Base-by-base conservation (phyloP, 2,329 filamentous ascomycete species). In the Dendryphion nanum region DNA sequence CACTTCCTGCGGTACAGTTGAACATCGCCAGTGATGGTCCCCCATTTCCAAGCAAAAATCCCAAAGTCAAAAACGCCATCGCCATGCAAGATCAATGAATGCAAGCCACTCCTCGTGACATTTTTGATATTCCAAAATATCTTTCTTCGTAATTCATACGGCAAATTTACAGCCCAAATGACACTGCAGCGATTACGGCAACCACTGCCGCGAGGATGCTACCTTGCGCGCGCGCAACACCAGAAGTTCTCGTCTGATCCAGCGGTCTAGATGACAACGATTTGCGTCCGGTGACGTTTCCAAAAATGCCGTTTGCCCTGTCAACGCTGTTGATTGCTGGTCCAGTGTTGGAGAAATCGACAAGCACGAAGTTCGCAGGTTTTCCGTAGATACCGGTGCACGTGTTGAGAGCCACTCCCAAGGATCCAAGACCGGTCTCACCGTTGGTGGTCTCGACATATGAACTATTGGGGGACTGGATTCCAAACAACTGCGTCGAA, bases 261-360 rank as follows among this genome's bases (percentile, higher is more conserved):
- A 57, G 35, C 5, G 48, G 24, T 23, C 36, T 51, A 0, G 49
- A 49, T 12, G 51, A 51, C 4, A 64, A 33, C 18, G 20, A 47
- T 46, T 40, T 57, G 30, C 62, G 45, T 0, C 62, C 62, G 6
- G 40, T 41, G 3, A 56, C 42, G 6, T 40, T 42, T 6, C 39
- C 36, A 3, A 59, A 64, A n/a, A 79, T 70, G 4, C 71, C 70
- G 62, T 93, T 94, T 55, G 89, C 66, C 31, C 52, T 84, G 64
- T 93, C 87, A 2, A 85, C 82, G 0, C 82, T 82, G 5, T 74
- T 71, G 38, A 93, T 79, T 20, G 85, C 78, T 0, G 83, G 80
- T 0, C 83, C 86, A 42, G 82, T 74, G 60, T 87, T 83, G 63
- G 83, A 89, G 63, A 89, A 91, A 64, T 94, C 87, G 1, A 91